Evolutionary conservation across 2,329 filamentous ascomycete species (phyloP), one percentile per base, ranked within the genome.

Genomic region (Incumbomyces lentus): DNA sequence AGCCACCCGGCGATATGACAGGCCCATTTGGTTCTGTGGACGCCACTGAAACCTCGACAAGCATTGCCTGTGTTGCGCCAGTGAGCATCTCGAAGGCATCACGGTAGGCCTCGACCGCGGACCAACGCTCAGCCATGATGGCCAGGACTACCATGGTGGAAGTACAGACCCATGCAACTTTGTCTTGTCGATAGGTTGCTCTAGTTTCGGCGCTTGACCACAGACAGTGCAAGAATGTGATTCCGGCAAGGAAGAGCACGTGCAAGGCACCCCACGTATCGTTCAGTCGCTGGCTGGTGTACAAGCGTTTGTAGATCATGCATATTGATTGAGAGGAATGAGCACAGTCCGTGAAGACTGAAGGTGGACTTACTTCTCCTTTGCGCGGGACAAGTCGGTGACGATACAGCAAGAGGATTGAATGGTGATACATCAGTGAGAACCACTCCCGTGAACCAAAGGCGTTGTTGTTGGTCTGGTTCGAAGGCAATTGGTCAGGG

Each of bases 381-480:
- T 8, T 10, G 11, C 44, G 40, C 13, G 49, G 50, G 4, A 56
- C 52, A 11, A 49, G 47, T 8, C 44, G 46, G 30, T 49, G 45
- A 1, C 64, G 58, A 43, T 68, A 67, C 1, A 69, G 53, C 2
- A 68, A 52, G 4, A 69, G 54, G 17, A 69, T 60, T 1, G 64
- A 62, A 46, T 68, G 60, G 46, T 66, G 52, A 39, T 68, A 68
- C 1, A 62, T 62, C 1, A 68, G 54, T 2, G 58, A 48, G 39
- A 68, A 69, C 65, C 66, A 68, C 11, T 61, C 59, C 5, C 49
- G 48, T 0, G 65, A 66, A 0, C 63, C 59, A 48, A 65, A 69
- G 5, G 40, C 32, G 31, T 46, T 43, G 34, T 41, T 42, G 2
- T 64, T 59, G 1, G 60, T 48, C 13, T 54, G 49, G 8, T 53